Percentiles rank a stretch among this genome's conserved stretches.
These are phyloP conservation scores for Spergularia azorica DNA, from an alignment of 179 eudicot genomes.

Conservation along the genomic window DNA sequence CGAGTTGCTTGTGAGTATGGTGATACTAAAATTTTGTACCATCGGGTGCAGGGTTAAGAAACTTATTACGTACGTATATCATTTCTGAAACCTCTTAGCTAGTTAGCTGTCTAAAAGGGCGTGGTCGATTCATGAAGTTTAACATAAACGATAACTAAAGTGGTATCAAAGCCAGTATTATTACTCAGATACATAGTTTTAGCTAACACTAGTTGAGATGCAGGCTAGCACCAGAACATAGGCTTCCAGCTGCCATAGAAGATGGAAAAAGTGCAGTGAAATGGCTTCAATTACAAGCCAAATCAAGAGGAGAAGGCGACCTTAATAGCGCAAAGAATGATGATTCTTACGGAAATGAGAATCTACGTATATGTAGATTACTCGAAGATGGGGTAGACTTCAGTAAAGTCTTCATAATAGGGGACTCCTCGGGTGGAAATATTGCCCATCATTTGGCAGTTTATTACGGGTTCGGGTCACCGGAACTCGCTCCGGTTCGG, in stretches of 20 bases:
- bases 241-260: constrained; percentile 75
- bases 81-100: too few relatives aligned
- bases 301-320: background rate
- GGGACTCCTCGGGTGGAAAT: constrained; percentile 85
- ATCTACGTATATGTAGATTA: background rate
- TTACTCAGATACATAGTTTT: too few relatives aligned
- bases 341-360: background rate
- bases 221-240: constrained; percentile 75
- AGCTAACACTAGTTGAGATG: too few relatives aligned
- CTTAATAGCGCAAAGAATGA: background rate
- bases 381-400: constrained; percentile 42
- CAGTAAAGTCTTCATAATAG: constrained; percentile 56
- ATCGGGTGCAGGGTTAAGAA: too few relatives aligned
- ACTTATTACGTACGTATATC: too few relatives aligned
- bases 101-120: too few relatives aligned
- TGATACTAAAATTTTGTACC: too few relatives aligned
- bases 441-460: constrained; percentile 77
- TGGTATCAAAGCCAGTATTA: too few relatives aligned
- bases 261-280: constrained; percentile 44
- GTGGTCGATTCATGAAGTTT: too few relatives aligned
- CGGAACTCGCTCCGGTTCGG: constrained; percentile 39
- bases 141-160: too few relatives aligned
- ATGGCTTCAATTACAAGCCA: constrained; percentile 52
- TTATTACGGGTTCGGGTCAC: constrained; percentile 42
- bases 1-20: too few relatives aligned